Evolutionary conservation across 768 basidiomycete species (phyloP), one percentile per base, ranked within the genome.

Genomic region (Lyophyllum decastes): DNA sequence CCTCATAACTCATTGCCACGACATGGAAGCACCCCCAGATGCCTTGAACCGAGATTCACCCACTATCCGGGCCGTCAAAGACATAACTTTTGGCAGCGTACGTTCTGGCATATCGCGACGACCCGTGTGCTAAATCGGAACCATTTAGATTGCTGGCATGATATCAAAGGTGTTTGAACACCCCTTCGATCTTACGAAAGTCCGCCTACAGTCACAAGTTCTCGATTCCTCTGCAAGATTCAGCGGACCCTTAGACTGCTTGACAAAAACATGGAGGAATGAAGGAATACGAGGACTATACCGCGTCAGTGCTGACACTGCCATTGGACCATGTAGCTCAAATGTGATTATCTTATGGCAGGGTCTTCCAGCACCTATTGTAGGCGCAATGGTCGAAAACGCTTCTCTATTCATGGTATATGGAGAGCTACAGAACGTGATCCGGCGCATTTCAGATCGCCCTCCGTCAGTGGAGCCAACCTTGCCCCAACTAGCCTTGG

Each of bases 131-230:
- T 34, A 27, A 35, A 7, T 26, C 14, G 27, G 5, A 27, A 40
- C 55, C 21, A 19, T 24, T 22, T 48, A 94, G 92, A 73, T 86
- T 54, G 92, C 95, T 54, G 95, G 95, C 24, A 94, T 96, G 78
- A 78, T 83, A 9, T 88, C 94, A 10, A 79, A 81, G 63, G 77
- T 94, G 16, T 88, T 97, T 61, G 95, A 96, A 75, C 94, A 97
- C 69, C 96, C 96, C 0, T 94, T 96, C 66, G 95, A 98, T 73
- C 83, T 98, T 34, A 90, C 94, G 55, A 98, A 97, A 76, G 95
- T 97, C 57, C 84, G 95, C 49, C 80, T 98, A 43, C 96, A 98
- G 72, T 84, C 92, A 1, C 96, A 98, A 67, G 87, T 95, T 12
- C 79, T 95, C 21, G 70, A 73, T 55, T 58, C 67, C 21, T 57